Base-by-base conservation (phyloP, 2,329 filamentous ascomycete species). In the Beauveria bassiana region DNA sequence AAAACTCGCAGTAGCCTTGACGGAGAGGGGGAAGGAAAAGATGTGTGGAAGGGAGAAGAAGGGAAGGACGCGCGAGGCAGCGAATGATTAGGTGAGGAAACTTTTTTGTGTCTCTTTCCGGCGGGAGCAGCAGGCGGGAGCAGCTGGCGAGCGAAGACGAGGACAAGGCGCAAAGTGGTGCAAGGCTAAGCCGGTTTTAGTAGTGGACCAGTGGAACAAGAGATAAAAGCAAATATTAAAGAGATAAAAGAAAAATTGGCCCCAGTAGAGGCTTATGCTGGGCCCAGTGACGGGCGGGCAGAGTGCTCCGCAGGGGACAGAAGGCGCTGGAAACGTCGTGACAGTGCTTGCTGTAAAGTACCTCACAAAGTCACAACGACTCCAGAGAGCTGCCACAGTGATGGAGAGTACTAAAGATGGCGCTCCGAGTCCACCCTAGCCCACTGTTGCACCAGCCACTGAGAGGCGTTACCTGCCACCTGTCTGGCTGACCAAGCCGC, bases 1-100 rank as follows among this genome's bases (percentile, higher is more conserved):
- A 79, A 79, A 78, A 70, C 75, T 70, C 70, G 71, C 72, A 71
- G 72, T 70, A 74, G 68, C 71, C 73, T 73, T 64, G 56, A 63
- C 64, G 61, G 61, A 63, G 61, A 69, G 70, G 69, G 71, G 71
- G 70, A 69, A 72, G 64, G 68, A 68, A 65, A 65, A 65, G 64
- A 61, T 64, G 66, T 64, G 66, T 66, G 65, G 66, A 66, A 64
- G 61, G 67, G 62, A 60, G 45, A 46, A 53, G 58, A 60, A 54
- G 58, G 49, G 40, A 43, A 53, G 58, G 40, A 46, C 14, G 58
- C 59, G 54, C 59, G 62, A 62, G 61, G 64, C 24, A 52, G 57
- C 34, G 57, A 52, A 16, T 24, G 12, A 38, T 31, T 52, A 47
- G 49, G 49, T 40, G 40, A 69, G 70, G 69, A 69, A 73, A 70